Evolutionary conservation across 805 yeast species (phyloP).

Genomic region (Pichia thaimueangensis): DNA sequence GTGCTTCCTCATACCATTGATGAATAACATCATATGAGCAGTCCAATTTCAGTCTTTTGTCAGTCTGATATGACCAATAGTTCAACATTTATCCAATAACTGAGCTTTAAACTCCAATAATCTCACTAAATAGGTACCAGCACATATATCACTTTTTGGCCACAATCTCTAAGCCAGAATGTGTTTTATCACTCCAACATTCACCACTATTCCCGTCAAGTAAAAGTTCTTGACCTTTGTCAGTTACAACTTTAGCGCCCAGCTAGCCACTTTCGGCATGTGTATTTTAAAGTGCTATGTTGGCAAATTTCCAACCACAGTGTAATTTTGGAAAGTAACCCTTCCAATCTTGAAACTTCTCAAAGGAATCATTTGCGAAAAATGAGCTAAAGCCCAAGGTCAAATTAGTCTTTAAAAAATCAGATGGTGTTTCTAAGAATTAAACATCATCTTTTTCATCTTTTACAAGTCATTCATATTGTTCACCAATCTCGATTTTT

Average conservation of each 20-base stretch:
- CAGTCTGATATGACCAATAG: background rate
- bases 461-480: background rate
- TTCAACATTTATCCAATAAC: background rate
- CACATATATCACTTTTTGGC: background rate
- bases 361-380: too few species aligned
- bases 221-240: background rate
- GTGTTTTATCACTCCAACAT: background rate
- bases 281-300: background rate
- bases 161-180: background rate
- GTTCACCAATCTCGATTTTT: background rate
- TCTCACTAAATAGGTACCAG: background rate
- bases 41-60: constrained; percentile 8
- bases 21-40: constrained; percentile 18
- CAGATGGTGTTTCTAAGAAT: background rate
- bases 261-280: background rate
- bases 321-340: background rate
- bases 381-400: too few species aligned
- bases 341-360: background rate
- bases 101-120: background rate
- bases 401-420: background rate
- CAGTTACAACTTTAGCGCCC: background rate
- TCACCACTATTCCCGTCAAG: background rate
- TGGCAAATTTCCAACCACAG: constrained; percentile 1
- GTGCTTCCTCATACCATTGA: constrained; percentile 15
- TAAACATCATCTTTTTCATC: background rate